These are phyloP conservation scores for Ophiocordyceps camponoti-saundersi DNA, from an alignment of 2,329 filamentous ascomycete species.

Conservation along the genomic window DNA sequence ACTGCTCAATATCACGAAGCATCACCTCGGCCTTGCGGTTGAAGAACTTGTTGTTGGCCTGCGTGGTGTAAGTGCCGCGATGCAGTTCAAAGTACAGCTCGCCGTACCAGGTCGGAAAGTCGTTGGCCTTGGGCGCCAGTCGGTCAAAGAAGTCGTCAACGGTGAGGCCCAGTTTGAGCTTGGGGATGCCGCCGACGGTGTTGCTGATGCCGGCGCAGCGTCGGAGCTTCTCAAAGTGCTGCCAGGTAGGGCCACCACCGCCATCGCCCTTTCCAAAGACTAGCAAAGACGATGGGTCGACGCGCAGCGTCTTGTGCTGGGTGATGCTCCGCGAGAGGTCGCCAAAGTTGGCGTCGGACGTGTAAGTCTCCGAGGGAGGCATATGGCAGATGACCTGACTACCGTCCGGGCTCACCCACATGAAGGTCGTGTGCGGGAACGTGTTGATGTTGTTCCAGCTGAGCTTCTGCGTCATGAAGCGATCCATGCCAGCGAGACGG, in stretches of 20 bases:
- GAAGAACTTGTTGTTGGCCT: constrained; percentile 92
- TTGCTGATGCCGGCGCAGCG: constrained; percentile 86
- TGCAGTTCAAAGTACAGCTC: constrained; percentile 97
- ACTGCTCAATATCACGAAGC: constrained; percentile 72
- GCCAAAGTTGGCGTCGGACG: constrained; percentile 83
- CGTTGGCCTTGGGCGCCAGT: constrained; percentile 60
- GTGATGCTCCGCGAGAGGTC: constrained; percentile 79
- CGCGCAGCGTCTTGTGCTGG: constrained; percentile 90
- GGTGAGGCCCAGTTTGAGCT: constrained; percentile 73
- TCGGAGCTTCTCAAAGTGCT: constrained; percentile 87
- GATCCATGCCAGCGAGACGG: constrained; percentile 83
- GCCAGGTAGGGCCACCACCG: constrained; percentile 84
- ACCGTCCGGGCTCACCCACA: constrained; percentile 91
- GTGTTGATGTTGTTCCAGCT: constrained; percentile 99
- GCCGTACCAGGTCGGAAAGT: constrained; percentile 91
- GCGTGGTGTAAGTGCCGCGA: constrained; percentile 91
- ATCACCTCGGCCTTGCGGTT: constrained; percentile 76
- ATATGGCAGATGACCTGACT: constrained; percentile 97
- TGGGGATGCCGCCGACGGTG: constrained; percentile 60
- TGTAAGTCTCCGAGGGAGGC: constrained; percentile 91
- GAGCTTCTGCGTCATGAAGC: constrained; percentile 95
- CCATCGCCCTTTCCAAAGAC: constrained; percentile 96
- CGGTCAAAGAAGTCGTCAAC: constrained; percentile 90
- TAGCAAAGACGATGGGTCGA: constrained; percentile 76
- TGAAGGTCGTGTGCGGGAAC: constrained; percentile 97